These are phyloP conservation scores for Beta macrorhiza DNA, from an alignment of 179 eudicot species.

Conservation along the genomic window DNA sequence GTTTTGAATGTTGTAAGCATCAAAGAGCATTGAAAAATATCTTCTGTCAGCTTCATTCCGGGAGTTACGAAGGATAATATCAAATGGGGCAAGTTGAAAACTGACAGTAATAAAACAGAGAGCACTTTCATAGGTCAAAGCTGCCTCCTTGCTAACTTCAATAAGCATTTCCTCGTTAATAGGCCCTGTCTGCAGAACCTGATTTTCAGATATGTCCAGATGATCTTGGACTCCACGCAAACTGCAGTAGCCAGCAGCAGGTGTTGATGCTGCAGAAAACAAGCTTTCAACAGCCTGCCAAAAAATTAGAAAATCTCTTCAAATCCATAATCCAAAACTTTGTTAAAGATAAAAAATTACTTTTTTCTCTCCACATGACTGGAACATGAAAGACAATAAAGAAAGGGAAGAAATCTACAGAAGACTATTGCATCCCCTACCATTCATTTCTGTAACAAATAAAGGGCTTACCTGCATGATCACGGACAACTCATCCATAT, in stretches of 20 bases:
- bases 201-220: slow-evolving; percentile 35
- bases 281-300: slow-evolving; percentile 57
- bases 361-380: not conserved
- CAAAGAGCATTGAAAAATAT: slow-evolving; percentile 26
- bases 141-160: slow-evolving; percentile 28
- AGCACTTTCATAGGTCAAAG: slow-evolving; percentile 26
- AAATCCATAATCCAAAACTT: slow-evolving; percentile 8
- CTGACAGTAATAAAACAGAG: slow-evolving; percentile 37
- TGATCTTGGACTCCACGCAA: slow-evolving; percentile 28
- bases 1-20: slow-evolving; percentile 34
- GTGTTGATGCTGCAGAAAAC: slow-evolving; percentile 33
- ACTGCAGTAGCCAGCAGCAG: slow-evolving; percentile 24
- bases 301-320: slow-evolving; percentile 6
- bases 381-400: not conserved
- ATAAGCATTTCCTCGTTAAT: slow-evolving; percentile 30
- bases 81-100: slow-evolving; percentile 49
- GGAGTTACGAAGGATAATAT: slow-evolving; percentile 54
- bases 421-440: not conserved
- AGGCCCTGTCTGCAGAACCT: slow-evolving; percentile 25
- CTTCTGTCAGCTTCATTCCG: slow-evolving; percentile 42
- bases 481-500: slow-evolving; percentile 66
- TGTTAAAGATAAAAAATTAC: not conserved
- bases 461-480: slow-evolving; percentile 57
- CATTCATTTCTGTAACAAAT: slow-evolving; percentile 4
- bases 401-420: not conserved